Evolutionary conservation across 169 alveolate species (phyloP).

Genomic region (Plasmodium cynomolgi): DNA sequence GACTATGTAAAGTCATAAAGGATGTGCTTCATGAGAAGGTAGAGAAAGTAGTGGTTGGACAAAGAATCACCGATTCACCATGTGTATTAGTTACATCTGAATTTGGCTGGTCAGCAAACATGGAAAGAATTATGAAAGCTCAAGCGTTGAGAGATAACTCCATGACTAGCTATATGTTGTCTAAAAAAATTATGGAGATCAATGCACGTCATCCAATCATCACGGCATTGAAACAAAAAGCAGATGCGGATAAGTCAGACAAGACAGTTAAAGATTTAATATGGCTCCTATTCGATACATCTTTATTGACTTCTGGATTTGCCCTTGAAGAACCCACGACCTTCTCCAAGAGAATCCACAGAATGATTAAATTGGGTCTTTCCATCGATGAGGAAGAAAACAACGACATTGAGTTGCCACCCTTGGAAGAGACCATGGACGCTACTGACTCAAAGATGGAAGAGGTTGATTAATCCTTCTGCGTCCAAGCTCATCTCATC

Average conservation of each 20-base stretch:
- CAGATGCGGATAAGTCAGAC: slow-evolving; percentile 97
- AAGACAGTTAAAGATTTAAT: slow-evolving; percentile 99
- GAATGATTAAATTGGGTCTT: slow-evolving; percentile 99
- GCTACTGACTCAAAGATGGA: slow-evolving; percentile 96
- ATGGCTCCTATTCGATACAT: slow-evolving; percentile 99
- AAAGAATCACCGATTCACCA: slow-evolving; percentile 98
- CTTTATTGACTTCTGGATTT: slow-evolving; percentile 99
- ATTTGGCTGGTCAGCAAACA: slow-evolving; percentile 99
- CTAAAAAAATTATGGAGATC: slow-evolving; percentile 99
- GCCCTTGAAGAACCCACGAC: slow-evolving; percentile 99
- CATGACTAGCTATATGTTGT: slow-evolving; percentile 96
- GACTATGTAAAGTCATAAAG: slow-evolving; percentile 97
- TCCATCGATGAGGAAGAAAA: slow-evolving; percentile 96
- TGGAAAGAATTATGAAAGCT: slow-evolving; percentile 99
- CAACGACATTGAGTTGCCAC: slow-evolving; percentile 92
- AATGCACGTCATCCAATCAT: slow-evolving; percentile 98
- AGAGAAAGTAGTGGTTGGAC: slow-evolving; percentile 97
- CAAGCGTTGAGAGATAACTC: slow-evolving; percentile 99
- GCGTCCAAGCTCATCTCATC: neutral
- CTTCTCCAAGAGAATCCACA: slow-evolving; percentile 98
- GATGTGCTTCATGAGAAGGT: slow-evolving; percentile 99
- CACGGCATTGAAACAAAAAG: slow-evolving; percentile 96
- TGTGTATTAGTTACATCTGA: slow-evolving; percentile 99
- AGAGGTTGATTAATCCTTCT: slow-evolving; percentile 91
- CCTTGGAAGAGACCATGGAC: slow-evolving; percentile 91